Percentiles rank a stretch among this genome's conserved stretches.
Evolutionary conservation across 306 rosid species (phyloP).

Genomic region (Vachellia collinsii): DNA sequence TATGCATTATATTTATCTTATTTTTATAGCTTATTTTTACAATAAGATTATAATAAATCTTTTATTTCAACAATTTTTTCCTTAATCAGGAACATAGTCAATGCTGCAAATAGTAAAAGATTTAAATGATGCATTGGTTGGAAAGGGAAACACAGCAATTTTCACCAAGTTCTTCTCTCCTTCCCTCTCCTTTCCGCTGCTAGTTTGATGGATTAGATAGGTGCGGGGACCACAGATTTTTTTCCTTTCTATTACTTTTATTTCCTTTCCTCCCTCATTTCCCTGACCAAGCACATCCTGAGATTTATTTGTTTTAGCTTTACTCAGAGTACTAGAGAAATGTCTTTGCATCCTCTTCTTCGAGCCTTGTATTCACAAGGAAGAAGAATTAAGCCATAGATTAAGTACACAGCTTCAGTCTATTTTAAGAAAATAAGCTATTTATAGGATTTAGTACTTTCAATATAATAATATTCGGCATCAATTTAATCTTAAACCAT

Average conservation of each 20-base stretch:
- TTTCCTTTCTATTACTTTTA: background rate
- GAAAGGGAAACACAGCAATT: background rate
- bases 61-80: background rate
- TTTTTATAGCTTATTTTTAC: background rate
- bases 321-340: constrained; percentile 14
- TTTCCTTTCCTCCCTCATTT: background rate
- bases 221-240: background rate
- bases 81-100: background rate
- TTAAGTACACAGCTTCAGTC: background rate
- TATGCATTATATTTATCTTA: background rate
- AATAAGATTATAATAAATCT: background rate
- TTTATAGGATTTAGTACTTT: constrained; percentile 1
- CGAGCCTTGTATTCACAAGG: constrained; percentile 9
- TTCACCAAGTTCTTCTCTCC: background rate
- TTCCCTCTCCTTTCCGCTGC: background rate
- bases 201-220: background rate
- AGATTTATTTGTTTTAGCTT: background rate
- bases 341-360: constrained; percentile 27
- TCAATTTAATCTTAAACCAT: constrained; percentile 20
- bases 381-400: constrained; percentile 11
- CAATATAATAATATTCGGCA: background rate
- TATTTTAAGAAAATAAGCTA: background rate
- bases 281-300: background rate
- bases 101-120: background rate
- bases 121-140: background rate